phyloP scores from a whole-genome alignment of 257 asterid genomes.

The Parsonsia alboflavescens region DNA sequence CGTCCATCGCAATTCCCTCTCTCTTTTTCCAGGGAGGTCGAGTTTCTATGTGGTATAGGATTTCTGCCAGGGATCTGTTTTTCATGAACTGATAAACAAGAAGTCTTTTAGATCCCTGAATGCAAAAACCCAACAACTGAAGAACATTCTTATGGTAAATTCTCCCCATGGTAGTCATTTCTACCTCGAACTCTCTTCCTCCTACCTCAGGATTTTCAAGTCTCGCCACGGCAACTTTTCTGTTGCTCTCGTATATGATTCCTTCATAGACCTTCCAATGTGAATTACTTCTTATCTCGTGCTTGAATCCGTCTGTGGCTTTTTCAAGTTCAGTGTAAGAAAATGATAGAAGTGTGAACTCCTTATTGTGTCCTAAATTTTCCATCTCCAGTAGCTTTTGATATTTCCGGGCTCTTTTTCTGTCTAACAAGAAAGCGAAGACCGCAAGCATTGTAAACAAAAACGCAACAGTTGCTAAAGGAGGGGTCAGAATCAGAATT shows the following conservation, averaged over 20 bases:
- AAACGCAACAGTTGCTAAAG: conserved; percentile 11
- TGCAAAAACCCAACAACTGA: conserved; percentile 25
- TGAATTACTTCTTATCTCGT: conserved; percentile 16
- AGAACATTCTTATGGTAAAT: conserved; percentile 24
- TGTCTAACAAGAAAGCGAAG: conserved; percentile 12
- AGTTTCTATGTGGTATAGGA: conserved; percentile 14
- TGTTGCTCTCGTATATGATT: conserved; percentile 14
- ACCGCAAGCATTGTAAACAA: conserved; percentile 14
- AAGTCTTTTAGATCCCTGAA: conserved; percentile 22
- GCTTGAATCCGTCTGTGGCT: conserved; percentile 26
- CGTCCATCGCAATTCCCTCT: conserved; percentile 20
- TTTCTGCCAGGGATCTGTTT: conserved; percentile 22
- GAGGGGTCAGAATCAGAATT: conserved; percentile 19
- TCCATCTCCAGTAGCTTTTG: conserved; percentile 18
- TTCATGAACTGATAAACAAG: conserved; percentile 30
- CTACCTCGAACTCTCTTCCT: conserved; percentile 22
- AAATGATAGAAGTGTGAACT: conserved; percentile 25
- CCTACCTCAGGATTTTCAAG: conserved; percentile 25
- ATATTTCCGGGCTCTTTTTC: conserved; percentile 16
- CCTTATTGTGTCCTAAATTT: conserved; percentile 18
- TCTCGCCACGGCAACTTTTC: conserved; percentile 21
- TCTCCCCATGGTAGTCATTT: conserved; percentile 26
- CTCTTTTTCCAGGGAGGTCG: conserved; percentile 18
- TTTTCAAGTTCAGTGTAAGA: conserved; percentile 21
- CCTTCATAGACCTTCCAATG: conserved; percentile 24